Conservation (phyloP, 2,329 filamentous ascomycete genomes). For the Tolypocladium amazonense region DNA sequence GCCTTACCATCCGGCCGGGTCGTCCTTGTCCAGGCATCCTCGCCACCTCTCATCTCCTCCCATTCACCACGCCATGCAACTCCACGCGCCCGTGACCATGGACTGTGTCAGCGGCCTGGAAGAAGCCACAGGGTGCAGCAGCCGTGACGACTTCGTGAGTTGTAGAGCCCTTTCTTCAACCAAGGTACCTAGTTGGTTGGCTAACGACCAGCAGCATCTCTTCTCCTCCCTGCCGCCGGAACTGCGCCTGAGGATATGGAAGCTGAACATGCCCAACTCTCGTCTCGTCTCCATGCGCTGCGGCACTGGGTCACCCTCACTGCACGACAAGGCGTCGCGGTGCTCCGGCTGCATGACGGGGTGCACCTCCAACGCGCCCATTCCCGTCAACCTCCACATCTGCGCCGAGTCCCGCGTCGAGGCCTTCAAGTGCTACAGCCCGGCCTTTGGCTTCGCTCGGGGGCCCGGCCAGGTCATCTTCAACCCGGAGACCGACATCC, state of each 20-base stretch:
- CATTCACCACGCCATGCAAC: not conserved
- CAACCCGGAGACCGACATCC: slow-evolving; percentile 28
- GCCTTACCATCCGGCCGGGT: not conserved
- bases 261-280: slow-evolving; percentile 27
- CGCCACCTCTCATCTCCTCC: not conserved
- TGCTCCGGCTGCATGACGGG: slow-evolving; percentile 14
- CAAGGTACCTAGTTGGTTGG: no score
- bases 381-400: slow-evolving; percentile 33
- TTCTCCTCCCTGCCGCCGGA: slow-evolving; percentile 34
- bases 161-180: not conserved
- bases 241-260: slow-evolving; percentile 37
- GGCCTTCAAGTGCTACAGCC: slow-evolving; percentile 28
- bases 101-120: slow-evolving; percentile 2
- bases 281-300: slow-evolving; percentile 34
- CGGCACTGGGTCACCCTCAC: slow-evolving; percentile 19
- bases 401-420: slow-evolving; percentile 35
- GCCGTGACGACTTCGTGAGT: not conserved
- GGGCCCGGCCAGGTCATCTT: slow-evolving; percentile 31
- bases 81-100: not conserved
- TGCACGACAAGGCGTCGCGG: slow-evolving; percentile 2
- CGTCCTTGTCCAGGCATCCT: not conserved
- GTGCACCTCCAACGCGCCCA: slow-evolving; percentile 28
- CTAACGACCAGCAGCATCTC: slow-evolving; percentile 18
- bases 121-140: not conserved
- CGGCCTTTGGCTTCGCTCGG: slow-evolving; percentile 30